phyloP scores from a whole-genome alignment of 768 basidiomycete species.

The Mycena haematopus region DNA sequence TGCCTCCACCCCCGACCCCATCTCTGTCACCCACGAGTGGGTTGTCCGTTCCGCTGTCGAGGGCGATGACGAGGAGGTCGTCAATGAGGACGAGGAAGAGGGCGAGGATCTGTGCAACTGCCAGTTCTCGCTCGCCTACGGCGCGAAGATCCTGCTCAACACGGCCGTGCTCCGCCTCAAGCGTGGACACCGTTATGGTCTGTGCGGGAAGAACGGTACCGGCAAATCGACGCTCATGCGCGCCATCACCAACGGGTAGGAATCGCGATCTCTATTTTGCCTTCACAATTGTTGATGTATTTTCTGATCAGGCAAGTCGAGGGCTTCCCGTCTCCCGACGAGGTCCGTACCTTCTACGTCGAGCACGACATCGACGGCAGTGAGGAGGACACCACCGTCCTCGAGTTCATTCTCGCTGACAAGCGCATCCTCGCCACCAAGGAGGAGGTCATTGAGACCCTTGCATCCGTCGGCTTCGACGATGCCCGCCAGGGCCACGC shows the following conservation, averaged over 20 bases:
- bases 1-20: slow-evolving; percentile 66
- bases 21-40: slow-evolving; percentile 80
- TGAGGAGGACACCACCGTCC: slow-evolving; percentile 89
- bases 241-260: slow-evolving; percentile 84
- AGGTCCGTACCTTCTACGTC: slow-evolving; percentile 99
- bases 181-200: slow-evolving; percentile 98
- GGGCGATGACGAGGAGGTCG: slow-evolving; percentile 70
- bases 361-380: slow-evolving; percentile 98
- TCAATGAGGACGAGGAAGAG: slow-evolving; percentile 90
- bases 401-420: slow-evolving; percentile 87
- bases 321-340: slow-evolving; percentile 96
- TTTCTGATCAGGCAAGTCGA: slow-evolving; percentile 76
- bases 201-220: slow-evolving; percentile 97
- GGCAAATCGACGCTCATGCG: slow-evolving; percentile 96
- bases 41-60: slow-evolving; percentile 89
- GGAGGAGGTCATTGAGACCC: slow-evolving; percentile 78
- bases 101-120: slow-evolving; percentile 99
- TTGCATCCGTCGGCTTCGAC: slow-evolving; percentile 91
- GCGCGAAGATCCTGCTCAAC: slow-evolving; percentile 98
- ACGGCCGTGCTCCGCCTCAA: slow-evolving; percentile 96
- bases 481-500: slow-evolving; percentile 84
- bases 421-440: slow-evolving; percentile 76
- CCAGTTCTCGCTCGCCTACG: slow-evolving; percentile 98
- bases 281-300: slow-evolving; percentile 24
- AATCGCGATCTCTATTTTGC: neutral